Evolutionary conservation across 2,329 filamentous ascomycete species (phyloP), one percentile per base, ranked within the genome.

Genomic region (Paracoccidioides brasiliensis): DNA sequence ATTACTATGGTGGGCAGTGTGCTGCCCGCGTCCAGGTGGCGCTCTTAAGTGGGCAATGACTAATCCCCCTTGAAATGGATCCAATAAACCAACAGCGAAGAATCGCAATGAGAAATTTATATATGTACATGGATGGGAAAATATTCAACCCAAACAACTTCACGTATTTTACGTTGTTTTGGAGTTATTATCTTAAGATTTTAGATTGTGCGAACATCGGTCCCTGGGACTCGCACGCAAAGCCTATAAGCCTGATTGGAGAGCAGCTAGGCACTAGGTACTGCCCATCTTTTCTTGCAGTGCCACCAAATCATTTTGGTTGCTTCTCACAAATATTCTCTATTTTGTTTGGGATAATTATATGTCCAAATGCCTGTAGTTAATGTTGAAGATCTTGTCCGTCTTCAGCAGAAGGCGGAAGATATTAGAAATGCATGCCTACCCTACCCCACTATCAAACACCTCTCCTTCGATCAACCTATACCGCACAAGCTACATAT

Each of bases 391-490:
- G 90, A 94, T 78, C 82, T 98, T 67, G 86, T 93, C 63, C 82
- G 84, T 72, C 83, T 98, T 64, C 93, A 98, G 77, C 82, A 83
- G 70, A 86, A 90, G 69, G 82, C 90, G 64, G 83, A 90, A 62
- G 87, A 90, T 72, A 86, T 98, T 69, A 82, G 93, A 76, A 98
- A 98, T 80, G 90, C 94, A 78, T 70, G 81, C 70, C 64, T 66
- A 62, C 63, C 60, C 56, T 46, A 55, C 53, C 57, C 49, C 53
- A 15, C 44, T 46, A 35, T 28, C 44, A 45, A 54, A 30, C 28
- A n/a, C 30, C 40, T 15, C 32, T 53, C 28, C 6, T 35, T 44
- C 22, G 28, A 38, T 38, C 9, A 30, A 52, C 7, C 32, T 49
- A 30, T 32, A 28, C 22, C 22, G 2, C 35, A 10, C n/a, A 5